phyloP scores from a whole-genome alignment of 2,329 filamentous ascomycete species.

The Colletotrichum magnum region DNA sequence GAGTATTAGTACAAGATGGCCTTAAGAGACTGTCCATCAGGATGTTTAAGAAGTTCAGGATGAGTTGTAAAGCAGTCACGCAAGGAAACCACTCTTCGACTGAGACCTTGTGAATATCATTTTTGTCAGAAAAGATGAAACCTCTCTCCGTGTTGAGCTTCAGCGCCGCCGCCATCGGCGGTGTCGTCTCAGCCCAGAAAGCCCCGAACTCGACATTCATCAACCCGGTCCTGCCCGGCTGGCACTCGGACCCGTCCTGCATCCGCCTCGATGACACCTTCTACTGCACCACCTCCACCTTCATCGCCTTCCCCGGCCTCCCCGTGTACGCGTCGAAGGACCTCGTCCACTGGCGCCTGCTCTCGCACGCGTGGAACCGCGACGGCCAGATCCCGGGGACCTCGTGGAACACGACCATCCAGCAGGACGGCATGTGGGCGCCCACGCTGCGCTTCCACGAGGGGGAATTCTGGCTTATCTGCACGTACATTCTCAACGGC shows the following conservation, averaged over 20 bases:
- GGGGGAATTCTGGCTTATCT: slow-evolving; percentile 57
- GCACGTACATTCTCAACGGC: not conserved
- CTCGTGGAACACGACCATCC: slow-evolving; percentile 2
- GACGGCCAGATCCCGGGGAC: slow-evolving; percentile 52
- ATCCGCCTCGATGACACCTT: slow-evolving; percentile 59
- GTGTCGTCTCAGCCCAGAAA: not conserved
- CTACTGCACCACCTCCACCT: slow-evolving; percentile 66
- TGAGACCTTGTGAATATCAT: too few relatives aligned
- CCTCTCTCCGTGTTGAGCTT: too few relatives aligned
- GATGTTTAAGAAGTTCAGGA: too few relatives aligned
- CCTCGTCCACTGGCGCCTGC: slow-evolving; percentile 63
- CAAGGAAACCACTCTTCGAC: too few relatives aligned
- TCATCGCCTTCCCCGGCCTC: slow-evolving; percentile 65
- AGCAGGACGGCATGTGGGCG: slow-evolving; percentile 59
- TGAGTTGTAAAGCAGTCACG: too few relatives aligned
- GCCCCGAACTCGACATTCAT: not conserved
- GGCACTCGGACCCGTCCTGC: slow-evolving; percentile 63
- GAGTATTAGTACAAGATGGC: too few relatives aligned
- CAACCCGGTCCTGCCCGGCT: slow-evolving; percentile 65
- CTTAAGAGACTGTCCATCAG: too few relatives aligned
- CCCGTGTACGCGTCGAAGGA: slow-evolving; percentile 67
- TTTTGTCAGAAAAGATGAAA: too few relatives aligned
- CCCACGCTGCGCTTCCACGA: slow-evolving; percentile 59
- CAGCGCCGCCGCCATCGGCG: not conserved
- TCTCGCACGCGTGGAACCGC: slow-evolving; percentile 56